Conservation (phyloP, 2,329 filamentous ascomycete species). For the Curvularia sp. region DNA sequence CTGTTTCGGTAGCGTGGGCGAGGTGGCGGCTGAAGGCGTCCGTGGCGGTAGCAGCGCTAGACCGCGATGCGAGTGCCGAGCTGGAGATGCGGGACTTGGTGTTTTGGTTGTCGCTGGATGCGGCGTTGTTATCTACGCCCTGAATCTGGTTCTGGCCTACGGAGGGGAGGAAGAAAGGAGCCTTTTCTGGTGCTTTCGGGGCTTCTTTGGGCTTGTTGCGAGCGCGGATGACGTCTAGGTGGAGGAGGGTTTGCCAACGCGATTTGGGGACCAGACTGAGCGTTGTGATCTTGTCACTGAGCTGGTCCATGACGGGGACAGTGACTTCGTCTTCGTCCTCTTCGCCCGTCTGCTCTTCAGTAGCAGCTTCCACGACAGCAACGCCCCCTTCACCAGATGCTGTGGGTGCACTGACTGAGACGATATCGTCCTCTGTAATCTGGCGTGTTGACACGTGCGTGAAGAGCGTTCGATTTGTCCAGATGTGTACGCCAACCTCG, state of each 20-base stretch:
- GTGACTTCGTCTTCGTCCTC: conserved; percentile 52
- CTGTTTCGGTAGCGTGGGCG: conserved; percentile 55
- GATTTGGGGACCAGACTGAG: conserved; percentile 88
- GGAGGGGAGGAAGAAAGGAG: conserved; percentile 91
- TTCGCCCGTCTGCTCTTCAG: conserved; percentile 60
- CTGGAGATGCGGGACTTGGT: conserved; percentile 43
- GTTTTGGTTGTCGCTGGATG: conserved; percentile 21
- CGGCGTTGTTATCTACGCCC: conserved; percentile 21
- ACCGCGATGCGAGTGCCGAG: conserved; percentile 42
- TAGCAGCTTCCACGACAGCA: conserved; percentile 77
- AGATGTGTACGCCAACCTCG: conserved; percentile 87
- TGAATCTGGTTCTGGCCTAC: conserved; percentile 52
- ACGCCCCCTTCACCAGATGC: conserved; percentile 82
- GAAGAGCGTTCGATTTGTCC: conserved; percentile 94
- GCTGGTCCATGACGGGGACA: conserved; percentile 71
- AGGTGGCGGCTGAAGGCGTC: conserved; percentile 59
- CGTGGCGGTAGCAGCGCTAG: conserved; percentile 39
- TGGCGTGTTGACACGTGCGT: conserved; percentile 85
- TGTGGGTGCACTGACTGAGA: conserved; percentile 70
- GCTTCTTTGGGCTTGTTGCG: conserved; percentile 94
- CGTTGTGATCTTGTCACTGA: conserved; percentile 83
- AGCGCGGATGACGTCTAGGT: conserved; percentile 87
- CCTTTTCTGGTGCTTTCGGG: conserved; percentile 90
- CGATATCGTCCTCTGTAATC: conserved; percentile 78
- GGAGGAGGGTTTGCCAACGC: conserved; percentile 91